Evolutionary conservation across 2,329 filamentous ascomycete genomes (phyloP).

Genomic region (Myriosclerotinia curreyana): DNA sequence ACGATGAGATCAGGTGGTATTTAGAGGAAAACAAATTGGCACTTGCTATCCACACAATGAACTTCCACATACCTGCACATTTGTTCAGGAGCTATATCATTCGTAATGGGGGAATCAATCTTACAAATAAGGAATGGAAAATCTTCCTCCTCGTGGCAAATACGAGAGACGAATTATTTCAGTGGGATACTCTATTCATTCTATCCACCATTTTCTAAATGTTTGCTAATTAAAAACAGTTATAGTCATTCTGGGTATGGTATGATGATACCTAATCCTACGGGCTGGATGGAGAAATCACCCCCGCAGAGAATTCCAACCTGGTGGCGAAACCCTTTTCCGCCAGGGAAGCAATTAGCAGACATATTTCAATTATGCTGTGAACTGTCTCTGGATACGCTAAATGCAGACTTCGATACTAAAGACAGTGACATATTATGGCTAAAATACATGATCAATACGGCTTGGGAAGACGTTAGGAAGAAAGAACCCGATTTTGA

Average conservation of each 20-base stretch:
- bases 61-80: slow-evolving; percentile 10
- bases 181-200: neutral
- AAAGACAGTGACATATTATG: neutral
- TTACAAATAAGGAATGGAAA: slow-evolving; percentile 11
- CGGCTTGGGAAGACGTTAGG: neutral
- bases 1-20: slow-evolving; percentile 6
- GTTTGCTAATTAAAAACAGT: neutral
- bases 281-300: neutral
- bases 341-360: neutral
- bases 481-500: no score
- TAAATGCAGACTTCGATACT: neutral
- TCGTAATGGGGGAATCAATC: slow-evolving; percentile 3
- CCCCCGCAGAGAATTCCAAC: neutral
- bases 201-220: neutral
- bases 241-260: neutral
- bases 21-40: neutral
- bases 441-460: neutral
- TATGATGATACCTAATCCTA: neutral
- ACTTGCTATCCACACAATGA: slow-evolving; percentile 17
- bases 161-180: slow-evolving; percentile 6
- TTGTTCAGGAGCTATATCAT: slow-evolving; percentile 6
- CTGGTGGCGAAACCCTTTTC: neutral
- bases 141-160: slow-evolving; percentile 13
- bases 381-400: neutral
- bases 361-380: slow-evolving; percentile 6